These are phyloP conservation scores for Penicillium pancosmium DNA, from an alignment of 495 filamentous ascomycete genomes.

Conservation along the genomic window DNA sequence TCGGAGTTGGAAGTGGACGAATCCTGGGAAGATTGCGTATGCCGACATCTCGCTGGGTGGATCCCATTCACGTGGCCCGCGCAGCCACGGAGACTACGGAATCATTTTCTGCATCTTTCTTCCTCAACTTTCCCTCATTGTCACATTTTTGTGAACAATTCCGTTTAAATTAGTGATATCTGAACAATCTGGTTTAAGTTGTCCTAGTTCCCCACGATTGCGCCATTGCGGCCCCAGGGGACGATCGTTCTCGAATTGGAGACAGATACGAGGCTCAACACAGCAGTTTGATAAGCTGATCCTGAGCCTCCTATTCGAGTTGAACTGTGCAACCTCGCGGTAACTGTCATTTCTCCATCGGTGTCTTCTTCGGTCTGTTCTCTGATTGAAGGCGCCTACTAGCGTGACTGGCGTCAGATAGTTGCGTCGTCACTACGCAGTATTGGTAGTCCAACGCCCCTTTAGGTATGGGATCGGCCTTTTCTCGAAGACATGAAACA, in stretches of 20 bases:
- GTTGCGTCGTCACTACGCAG: background rate
- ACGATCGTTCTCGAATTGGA: background rate
- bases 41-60: constrained; percentile 16
- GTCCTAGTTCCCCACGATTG: constrained; percentile 4
- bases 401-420: background rate
- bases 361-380: background rate
- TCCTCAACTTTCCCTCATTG: no score
- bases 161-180: no score
- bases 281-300: background rate
- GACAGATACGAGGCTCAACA: constrained; percentile 6
- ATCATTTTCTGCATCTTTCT: no score
- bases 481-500: background rate
- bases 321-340: no score
- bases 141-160: no score
- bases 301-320: background rate
- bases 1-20: constrained; percentile 10
- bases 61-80: constrained; percentile 23
- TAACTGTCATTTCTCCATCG: no score
- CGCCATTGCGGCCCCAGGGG: background rate
- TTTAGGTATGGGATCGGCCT: background rate
- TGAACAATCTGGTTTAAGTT: background rate
- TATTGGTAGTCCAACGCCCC: background rate
- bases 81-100: background rate
- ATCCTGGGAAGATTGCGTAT: constrained; percentile 17
- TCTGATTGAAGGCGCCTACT: background rate